Base-by-base conservation (phyloP, 352 stramenopile species). In the Globisporangium perplexum region DNA sequence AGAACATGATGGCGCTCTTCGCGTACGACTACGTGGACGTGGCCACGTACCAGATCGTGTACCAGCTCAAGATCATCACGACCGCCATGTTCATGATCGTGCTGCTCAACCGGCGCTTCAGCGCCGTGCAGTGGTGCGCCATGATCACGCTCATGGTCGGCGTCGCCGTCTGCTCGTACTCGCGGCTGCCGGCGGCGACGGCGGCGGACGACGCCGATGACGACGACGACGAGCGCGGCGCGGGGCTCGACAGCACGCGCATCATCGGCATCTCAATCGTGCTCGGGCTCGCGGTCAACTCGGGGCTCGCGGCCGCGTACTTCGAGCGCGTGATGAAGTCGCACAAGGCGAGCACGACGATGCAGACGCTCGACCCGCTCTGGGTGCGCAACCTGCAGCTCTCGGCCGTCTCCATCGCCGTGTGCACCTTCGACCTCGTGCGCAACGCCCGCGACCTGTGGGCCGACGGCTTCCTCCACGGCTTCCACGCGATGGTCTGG, bases 31-130 rank as follows among this genome's bases (percentile, higher is more conserved):
- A 93, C 66, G 80, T 95, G 38, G 84, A 95, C 62, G 82, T 95
- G 20, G 82, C 84, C 50, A 95, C 84, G 65, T 95, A 93, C 63
- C 83, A 95, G 73, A 92, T 95, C 58, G 82, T 95, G 47, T 95
- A 93, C 66, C 85, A 95, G 67, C 81, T 93, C 56, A 95, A 95
- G 76, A 93, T 95, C 71, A 90, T 95, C 62, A 95, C 85, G 23
- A 95, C 85, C 0, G 85, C 85, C 53, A 75, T 95, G 71, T 95
- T 93, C 60, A 93, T 93, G 83, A 82, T 92, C 53, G 77, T 95
- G 47, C 59, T 95, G 58, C 77, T 95, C 50, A 83, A 95, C 55
- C 82, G 85, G 14, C 77, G 72, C 57, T 93, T 95, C 62, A 92
- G 77, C 47, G 14, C 74, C 56, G 74, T 95, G 18, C 85, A 95